Percentiles rank a stretch among this genome's conserved stretches.
Evolutionary conservation across 1,284 basidiomycete genomes (phyloP).

Genomic region (Erythrobasidium hasegawianum): DNA sequence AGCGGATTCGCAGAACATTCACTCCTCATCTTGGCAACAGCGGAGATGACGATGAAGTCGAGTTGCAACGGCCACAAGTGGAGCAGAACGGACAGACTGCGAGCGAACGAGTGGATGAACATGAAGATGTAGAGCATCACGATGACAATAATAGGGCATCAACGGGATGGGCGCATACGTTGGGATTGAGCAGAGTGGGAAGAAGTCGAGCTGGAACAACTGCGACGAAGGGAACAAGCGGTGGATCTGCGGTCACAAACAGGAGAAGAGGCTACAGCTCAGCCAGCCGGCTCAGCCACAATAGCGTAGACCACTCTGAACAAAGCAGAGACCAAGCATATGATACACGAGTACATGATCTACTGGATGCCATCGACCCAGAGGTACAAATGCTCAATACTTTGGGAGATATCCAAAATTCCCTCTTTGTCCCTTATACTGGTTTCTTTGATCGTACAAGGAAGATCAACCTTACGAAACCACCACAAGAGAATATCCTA

Average conservation of each 20-base stretch:
- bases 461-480: slow-evolving; percentile 28
- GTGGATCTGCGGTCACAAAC: neutral
- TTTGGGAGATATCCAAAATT: slow-evolving; percentile 34
- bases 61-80: neutral
- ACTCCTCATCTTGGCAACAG: neutral
- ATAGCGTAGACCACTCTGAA: slow-evolving; percentile 4
- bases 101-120: neutral
- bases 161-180: neutral
- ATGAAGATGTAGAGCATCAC: neutral
- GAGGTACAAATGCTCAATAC: slow-evolving; percentile 34
- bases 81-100: neutral
- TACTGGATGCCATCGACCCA: slow-evolving; percentile 35
- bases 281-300: neutral
- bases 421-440: slow-evolving; percentile 35
- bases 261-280: neutral
- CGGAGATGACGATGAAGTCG: neutral
- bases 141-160: neutral
- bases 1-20: neutral
- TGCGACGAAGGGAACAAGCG: no score
- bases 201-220: no score
- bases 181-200: neutral
- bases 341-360: slow-evolving; percentile 24
- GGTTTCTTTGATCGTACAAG: slow-evolving; percentile 24
- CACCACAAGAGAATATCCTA: slow-evolving; percentile 9
- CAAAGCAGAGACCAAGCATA: slow-evolving; percentile 12